These are phyloP conservation scores for Aspergillus sp. DNA, from an alignment of 2,329 filamentous ascomycete genomes.

Conservation along the genomic window DNA sequence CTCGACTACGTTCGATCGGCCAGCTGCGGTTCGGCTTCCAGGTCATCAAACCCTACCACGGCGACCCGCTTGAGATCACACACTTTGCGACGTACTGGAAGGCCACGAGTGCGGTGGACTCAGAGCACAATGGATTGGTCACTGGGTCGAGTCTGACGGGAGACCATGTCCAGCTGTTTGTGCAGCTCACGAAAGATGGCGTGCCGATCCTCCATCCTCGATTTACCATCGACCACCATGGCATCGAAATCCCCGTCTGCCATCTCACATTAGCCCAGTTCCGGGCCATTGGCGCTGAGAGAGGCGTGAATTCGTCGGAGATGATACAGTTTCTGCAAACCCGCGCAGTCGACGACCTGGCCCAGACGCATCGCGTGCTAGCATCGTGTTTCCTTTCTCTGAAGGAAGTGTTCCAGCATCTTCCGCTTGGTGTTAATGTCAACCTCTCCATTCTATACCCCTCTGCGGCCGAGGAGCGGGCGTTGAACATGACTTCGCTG, in stretches of 20 bases:
- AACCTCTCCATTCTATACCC: constrained; percentile 94
- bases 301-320: constrained; percentile 25
- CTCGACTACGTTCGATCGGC: constrained; percentile 84
- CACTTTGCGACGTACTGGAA: constrained; percentile 99
- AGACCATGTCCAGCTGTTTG: constrained; percentile 89
- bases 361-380: constrained; percentile 69
- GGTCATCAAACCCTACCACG: constrained; percentile 93
- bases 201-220: constrained; percentile 83
- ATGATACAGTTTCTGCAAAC: constrained; percentile 30
- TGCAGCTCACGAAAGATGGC: constrained; percentile 86
- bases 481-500: constrained; percentile 68
- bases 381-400: constrained; percentile 77
- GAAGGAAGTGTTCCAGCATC: constrained; percentile 68
- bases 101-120: constrained; percentile 88
- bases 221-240: constrained; percentile 75
- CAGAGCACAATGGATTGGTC: constrained; percentile 80
- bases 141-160: constrained; percentile 93
- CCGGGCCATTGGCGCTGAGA: constrained; percentile 43
- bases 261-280: constrained; percentile 68
- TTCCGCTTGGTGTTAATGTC: constrained; percentile 79
- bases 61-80: constrained; percentile 90
- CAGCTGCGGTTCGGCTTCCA: constrained; percentile 93
- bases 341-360: constrained; percentile 46
- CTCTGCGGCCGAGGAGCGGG: constrained; percentile 68
- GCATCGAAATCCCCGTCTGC: constrained; percentile 77